phyloP scores from a whole-genome alignment of 2,329 filamentous ascomycete species.

The Rugonectria rugulosa region DNA sequence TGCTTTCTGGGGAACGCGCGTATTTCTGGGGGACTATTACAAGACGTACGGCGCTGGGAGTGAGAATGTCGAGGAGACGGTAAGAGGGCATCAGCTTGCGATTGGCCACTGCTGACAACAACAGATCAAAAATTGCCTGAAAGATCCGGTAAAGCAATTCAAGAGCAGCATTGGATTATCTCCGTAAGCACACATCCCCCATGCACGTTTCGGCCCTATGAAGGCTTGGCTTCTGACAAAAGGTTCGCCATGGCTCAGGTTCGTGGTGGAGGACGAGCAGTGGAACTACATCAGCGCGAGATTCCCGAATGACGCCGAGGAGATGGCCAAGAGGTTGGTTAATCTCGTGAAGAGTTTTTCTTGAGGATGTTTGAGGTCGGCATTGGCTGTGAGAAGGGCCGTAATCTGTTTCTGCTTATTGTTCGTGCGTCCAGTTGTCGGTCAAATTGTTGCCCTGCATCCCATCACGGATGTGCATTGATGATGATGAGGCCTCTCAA shows the following conservation, averaged over 20 bases:
- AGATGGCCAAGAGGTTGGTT: conserved; percentile 16
- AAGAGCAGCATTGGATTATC: conserved; percentile 50
- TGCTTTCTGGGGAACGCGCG: conserved; percentile 57
- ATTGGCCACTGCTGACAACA: background rate
- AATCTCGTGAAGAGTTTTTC: conserved; percentile 12
- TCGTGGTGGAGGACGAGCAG: conserved; percentile 56
- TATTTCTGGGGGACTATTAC: conserved; percentile 62
- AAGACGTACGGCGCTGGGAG: conserved; percentile 62
- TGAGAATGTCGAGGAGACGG: conserved; percentile 56
- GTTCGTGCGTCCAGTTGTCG: too few species aligned
- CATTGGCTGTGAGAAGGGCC: too few species aligned
- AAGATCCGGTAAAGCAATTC: conserved; percentile 45
- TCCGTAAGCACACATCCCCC: conserved; percentile 47
- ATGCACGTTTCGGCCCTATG: background rate
- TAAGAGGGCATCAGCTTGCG: conserved; percentile 36
- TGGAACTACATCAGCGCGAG: conserved; percentile 59
- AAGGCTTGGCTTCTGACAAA: background rate
- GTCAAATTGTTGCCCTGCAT: too few species aligned
- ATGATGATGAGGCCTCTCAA: too few species aligned
- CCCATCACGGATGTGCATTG: too few species aligned
- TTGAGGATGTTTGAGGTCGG: background rate
- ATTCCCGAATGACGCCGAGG: conserved; percentile 53
- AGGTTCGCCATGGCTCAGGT: conserved; percentile 41
- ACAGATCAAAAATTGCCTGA: conserved; percentile 15
- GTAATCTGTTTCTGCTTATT: too few species aligned